A percentile compares a stretch with the other conserved stretches of the same genome.
phyloP scores from a whole-genome alignment of 352 stramenopile species.

The Phytophthora macrochlamydospora region DNA sequence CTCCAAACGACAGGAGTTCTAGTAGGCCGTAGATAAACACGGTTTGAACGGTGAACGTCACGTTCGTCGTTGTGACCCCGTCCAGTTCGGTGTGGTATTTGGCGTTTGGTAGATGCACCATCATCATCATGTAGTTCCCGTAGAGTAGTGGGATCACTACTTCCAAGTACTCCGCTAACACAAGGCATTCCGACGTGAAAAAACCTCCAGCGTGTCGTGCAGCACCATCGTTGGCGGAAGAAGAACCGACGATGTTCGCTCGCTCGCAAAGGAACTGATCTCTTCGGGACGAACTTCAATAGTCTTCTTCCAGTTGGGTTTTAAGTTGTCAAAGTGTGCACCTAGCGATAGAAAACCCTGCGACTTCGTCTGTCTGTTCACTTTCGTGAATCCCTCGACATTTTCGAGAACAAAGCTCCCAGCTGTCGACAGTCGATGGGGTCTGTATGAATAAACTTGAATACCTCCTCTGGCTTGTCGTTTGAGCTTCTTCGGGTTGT shows the following conservation, averaged over 20 bases:
- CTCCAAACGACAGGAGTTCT: conserved; percentile 22
- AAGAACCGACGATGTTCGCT: neutral
- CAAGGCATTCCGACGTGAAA: conserved; percentile 16
- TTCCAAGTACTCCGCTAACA: conserved; percentile 37
- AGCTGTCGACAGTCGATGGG: neutral
- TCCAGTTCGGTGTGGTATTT: conserved; percentile 13
- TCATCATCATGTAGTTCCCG: conserved; percentile 11
- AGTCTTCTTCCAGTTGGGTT: neutral
- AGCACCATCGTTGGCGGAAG: neutral
- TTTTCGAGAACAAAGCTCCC: neutral
- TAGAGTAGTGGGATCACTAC: conserved; percentile 38
- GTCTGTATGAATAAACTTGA: neutral
- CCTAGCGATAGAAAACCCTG: neutral
- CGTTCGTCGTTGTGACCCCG: neutral
- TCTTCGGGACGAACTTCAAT: neutral
- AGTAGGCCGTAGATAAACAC: conserved; percentile 19
- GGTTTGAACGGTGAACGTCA: neutral
- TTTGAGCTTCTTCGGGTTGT: neutral
- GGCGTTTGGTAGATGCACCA: conserved; percentile 24
- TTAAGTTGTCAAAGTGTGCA: neutral
- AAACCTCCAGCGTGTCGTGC: conserved; percentile 3
- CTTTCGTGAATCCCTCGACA: neutral
- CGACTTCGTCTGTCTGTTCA: neutral
- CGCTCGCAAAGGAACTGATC: neutral
- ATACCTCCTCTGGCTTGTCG: neutral